phyloP scores from a whole-genome alignment of 2,329 filamentous ascomycete genomes.

The Plectosphaerella plurivora region DNA sequence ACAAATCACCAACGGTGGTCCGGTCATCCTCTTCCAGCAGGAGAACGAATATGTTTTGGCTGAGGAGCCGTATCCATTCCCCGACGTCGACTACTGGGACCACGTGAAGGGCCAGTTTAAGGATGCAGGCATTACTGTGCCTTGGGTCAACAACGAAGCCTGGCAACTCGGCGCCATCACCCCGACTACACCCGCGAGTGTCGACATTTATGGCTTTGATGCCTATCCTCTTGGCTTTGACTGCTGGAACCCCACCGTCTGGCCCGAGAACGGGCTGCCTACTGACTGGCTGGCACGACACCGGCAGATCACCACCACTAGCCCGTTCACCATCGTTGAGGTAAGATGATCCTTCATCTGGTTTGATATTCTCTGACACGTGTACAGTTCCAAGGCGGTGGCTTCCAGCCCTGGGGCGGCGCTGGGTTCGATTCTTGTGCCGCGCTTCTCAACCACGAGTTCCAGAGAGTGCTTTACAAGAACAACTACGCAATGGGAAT shows the following conservation, averaged over 20 bases:
- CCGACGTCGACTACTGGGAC: slow-evolving; percentile 61
- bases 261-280: slow-evolving; percentile 54
- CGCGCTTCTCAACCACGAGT: slow-evolving; percentile 59
- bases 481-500: slow-evolving; percentile 60
- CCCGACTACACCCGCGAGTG: slow-evolving; percentile 11
- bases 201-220: slow-evolving; percentile 46
- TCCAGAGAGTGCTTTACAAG: slow-evolving; percentile 72
- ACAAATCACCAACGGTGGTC: slow-evolving; percentile 72
- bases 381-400: slow-evolving; percentile 53
- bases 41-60: slow-evolving; percentile 61
- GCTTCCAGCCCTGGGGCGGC: slow-evolving; percentile 69
- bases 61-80: slow-evolving; percentile 38
- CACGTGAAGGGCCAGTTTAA: slow-evolving; percentile 61
- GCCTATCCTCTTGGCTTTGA: slow-evolving; percentile 40
- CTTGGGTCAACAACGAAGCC: slow-evolving; percentile 67
- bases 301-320: slow-evolving; percentile 56
- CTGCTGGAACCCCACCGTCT: slow-evolving; percentile 43
- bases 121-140: slow-evolving; percentile 61
- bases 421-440: slow-evolving; percentile 62
- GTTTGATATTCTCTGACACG: slow-evolving; percentile 16
- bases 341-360: slow-evolving; percentile 12
- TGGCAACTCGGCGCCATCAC: slow-evolving; percentile 22
- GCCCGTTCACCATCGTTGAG: slow-evolving; percentile 61
- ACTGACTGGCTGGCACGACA: slow-evolving; percentile 54
- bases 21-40: slow-evolving; percentile 65